These are phyloP conservation scores for Cronartium ribicola DNA, from an alignment of 1,284 basidiomycete genomes.

Conservation along the genomic window DNA sequence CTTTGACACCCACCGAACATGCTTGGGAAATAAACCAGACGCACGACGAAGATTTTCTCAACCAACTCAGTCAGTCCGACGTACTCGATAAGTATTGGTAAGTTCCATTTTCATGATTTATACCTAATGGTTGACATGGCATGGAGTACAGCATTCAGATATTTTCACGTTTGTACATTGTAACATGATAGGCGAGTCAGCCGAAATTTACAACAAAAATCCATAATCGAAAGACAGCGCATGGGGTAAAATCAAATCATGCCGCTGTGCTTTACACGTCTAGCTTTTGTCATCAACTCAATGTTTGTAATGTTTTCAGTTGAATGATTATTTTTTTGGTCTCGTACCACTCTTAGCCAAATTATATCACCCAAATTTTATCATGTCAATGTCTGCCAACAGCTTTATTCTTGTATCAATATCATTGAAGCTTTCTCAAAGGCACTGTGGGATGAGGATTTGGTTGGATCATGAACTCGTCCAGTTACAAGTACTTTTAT, in stretches of 20 bases:
- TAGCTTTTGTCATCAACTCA: too few relatives aligned
- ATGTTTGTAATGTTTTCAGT: too few relatives aligned
- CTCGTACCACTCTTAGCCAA: too few relatives aligned
- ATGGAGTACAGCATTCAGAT: background rate
- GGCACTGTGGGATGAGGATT: too few relatives aligned
- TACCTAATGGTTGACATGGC: background rate
- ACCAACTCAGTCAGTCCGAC: constrained; percentile 35
- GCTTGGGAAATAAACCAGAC: constrained; percentile 42
- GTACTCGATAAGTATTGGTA: constrained; percentile 42
- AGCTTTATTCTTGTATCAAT: too few relatives aligned
- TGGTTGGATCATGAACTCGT: too few relatives aligned
- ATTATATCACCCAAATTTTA: too few relatives aligned
- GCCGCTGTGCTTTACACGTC: too few relatives aligned
- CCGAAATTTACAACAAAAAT: constrained; percentile 41
- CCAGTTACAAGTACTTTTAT: too few relatives aligned
- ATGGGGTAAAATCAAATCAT: constrained; percentile 5
- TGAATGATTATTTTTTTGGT: too few relatives aligned
- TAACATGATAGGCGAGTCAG: constrained; percentile 37
- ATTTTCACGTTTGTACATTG: background rate
- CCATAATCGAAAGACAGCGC: constrained; percentile 38
- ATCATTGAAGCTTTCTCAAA: too few relatives aligned
- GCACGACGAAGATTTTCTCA: constrained; percentile 84
- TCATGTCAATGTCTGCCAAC: too few relatives aligned
- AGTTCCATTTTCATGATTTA: background rate
- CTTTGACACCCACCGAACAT: background rate